Conservation (phyloP, 1,284 basidiomycete species). For the Leccinum olivaceoglutinosum region DNA sequence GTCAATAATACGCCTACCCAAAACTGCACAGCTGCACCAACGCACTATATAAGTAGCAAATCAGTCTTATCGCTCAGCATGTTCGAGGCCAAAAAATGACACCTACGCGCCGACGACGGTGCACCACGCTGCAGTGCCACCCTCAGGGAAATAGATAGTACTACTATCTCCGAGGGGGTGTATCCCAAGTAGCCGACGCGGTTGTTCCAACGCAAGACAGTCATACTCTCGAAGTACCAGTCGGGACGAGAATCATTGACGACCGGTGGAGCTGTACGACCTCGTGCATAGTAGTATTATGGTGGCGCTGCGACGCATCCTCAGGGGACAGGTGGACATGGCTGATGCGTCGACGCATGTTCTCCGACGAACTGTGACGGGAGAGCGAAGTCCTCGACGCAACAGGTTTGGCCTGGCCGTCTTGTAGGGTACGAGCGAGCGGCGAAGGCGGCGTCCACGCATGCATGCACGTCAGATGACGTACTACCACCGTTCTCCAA, state of each 20-base stretch:
- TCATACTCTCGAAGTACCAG: conserved; percentile 98
- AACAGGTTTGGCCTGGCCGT: conserved; percentile 13
- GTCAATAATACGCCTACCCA: conserved; percentile 14
- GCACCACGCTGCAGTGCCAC: too few relatives aligned
- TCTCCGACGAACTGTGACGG: conserved; percentile 19
- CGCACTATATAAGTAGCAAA: conserved; percentile 10
- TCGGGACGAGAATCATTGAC: conserved; percentile 73
- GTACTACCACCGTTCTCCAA: conserved; percentile 1
- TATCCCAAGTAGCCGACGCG: conserved; percentile 89
- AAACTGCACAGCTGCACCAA: conserved; percentile 23
- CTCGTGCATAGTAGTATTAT: conserved; percentile 8
- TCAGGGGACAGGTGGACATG: conserved; percentile 8
- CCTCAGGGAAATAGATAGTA: too few relatives aligned
- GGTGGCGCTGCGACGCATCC: conserved; percentile 9
- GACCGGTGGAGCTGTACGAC: conserved; percentile 16
- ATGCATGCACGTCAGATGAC: conserved; percentile 8
- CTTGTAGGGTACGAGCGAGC: conserved; percentile 19
- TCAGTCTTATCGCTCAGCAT: neutral
- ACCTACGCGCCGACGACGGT: too few relatives aligned
- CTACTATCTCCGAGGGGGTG: conserved; percentile 69
- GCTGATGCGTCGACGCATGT: conserved; percentile 11
- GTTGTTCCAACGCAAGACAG: conserved; percentile 82
- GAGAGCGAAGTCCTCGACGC: conserved; percentile 21
- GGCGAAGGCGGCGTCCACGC: conserved; percentile 32
- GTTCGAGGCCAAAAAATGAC: neutral